Evolutionary conservation across 257 asterid genomes (phyloP).

Genomic region (Ilex aquifolium): DNA sequence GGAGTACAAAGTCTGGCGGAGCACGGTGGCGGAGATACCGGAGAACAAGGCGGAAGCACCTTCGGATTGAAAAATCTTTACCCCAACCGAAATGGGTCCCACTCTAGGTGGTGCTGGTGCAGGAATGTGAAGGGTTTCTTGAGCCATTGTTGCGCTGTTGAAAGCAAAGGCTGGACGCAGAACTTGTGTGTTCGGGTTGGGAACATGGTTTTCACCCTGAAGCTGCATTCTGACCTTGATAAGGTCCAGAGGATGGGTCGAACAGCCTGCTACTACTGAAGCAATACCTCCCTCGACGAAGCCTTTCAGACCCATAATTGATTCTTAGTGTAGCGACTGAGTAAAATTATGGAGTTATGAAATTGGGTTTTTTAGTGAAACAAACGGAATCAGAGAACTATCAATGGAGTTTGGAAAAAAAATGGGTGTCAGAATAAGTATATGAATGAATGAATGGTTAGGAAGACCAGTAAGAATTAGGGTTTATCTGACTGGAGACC

Average conservation of each 20-base stretch:
- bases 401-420: background rate
- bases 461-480: background rate
- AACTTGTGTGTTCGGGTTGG: conserved; percentile 6
- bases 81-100: conserved; percentile 45
- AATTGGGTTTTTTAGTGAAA: background rate
- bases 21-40: conserved; percentile 69
- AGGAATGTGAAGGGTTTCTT: conserved; percentile 8
- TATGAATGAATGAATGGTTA: background rate
- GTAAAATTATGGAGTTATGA: background rate
- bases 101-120: conserved; percentile 22
- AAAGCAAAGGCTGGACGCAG: conserved; percentile 43
- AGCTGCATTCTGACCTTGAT: conserved; percentile 66
- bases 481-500: background rate
- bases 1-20: conserved; percentile 55
- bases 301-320: conserved; percentile 37
- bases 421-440: background rate
- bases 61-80: conserved; percentile 42
- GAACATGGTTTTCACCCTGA: conserved; percentile 35
- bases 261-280: conserved; percentile 62
- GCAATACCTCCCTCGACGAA: conserved; percentile 63
- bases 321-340: background rate
- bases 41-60: conserved; percentile 52
- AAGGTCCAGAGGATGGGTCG: conserved; percentile 51
- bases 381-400: background rate
- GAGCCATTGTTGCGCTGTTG: conserved; percentile 10